Conservation (phyloP, 495 filamentous ascomycete genomes). For the Trichocladium uniseriatum region DNA sequence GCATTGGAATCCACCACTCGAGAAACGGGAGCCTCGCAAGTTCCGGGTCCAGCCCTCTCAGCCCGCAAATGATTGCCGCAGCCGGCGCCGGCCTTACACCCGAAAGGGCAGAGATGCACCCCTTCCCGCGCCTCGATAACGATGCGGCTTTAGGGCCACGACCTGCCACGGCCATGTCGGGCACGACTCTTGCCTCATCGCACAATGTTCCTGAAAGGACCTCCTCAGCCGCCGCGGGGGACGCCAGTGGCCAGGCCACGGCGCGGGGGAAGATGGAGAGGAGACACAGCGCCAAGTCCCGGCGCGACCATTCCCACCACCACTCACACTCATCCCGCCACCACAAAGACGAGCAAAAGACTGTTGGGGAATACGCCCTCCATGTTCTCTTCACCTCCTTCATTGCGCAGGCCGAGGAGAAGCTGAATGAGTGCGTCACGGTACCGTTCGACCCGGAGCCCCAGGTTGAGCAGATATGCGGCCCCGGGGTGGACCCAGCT, state of each 20-base stretch:
- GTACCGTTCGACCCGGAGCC: slow-evolving; percentile 65
- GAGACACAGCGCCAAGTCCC: slow-evolving; percentile 54
- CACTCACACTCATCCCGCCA: slow-evolving; percentile 76
- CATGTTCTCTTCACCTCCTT: slow-evolving; percentile 93
- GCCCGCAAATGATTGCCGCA: slow-evolving; percentile 73
- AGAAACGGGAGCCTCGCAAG: slow-evolving; percentile 64
- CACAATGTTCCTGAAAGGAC: slow-evolving; percentile 28
- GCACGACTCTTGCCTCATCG: slow-evolving; percentile 29
- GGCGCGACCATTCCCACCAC: slow-evolving; percentile 64
- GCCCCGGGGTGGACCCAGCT: slow-evolving; percentile 74
- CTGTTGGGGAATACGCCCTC: slow-evolving; percentile 90
- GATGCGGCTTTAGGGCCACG: slow-evolving; percentile 29
- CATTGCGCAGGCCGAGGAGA: slow-evolving; percentile 81
- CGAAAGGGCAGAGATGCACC: slow-evolving; percentile 36
- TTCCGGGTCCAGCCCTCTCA: slow-evolving; percentile 63
- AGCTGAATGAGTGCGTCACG: slow-evolving; percentile 76
- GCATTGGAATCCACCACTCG: slow-evolving; percentile 82
- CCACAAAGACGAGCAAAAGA: slow-evolving; percentile 67
- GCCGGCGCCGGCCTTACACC: slow-evolving; percentile 40
- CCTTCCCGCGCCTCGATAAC: slow-evolving; percentile 34
- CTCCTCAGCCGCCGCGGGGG: slow-evolving; percentile 22
- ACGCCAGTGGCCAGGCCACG: slow-evolving; percentile 11
- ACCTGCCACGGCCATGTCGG: slow-evolving; percentile 35
- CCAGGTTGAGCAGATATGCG: slow-evolving; percentile 78
- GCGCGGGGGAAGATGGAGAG: slow-evolving; percentile 48